Percentiles rank a stretch among this genome's conserved stretches.
Conservation (phyloP, 106 monocot genomes). For the Acanthochlamys bracteata region DNA sequence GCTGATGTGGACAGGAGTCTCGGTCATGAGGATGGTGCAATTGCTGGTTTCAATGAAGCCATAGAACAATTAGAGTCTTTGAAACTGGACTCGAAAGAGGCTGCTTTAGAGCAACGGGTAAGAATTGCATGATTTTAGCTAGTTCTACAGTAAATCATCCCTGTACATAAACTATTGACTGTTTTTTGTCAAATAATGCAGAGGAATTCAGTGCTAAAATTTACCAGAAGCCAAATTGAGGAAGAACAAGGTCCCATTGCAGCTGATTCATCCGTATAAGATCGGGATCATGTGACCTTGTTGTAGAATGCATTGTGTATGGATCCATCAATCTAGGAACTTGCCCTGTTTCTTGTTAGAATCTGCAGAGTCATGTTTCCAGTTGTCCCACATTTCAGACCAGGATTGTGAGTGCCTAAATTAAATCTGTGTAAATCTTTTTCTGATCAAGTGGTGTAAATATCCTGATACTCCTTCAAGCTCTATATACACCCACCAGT, state of each 20-base stretch:
- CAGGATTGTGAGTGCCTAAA: no score
- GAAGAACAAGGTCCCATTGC: slow-evolving; percentile 20
- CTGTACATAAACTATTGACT: not conserved
- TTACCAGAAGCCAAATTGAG: slow-evolving; percentile 51
- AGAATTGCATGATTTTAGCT: not conserved
- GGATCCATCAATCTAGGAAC: no score
- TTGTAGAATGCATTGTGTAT: no score
- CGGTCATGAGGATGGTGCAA: slow-evolving; percentile 50
- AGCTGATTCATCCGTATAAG: slow-evolving; percentile 19
- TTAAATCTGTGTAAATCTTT: no score
- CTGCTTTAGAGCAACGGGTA: slow-evolving; percentile 64
- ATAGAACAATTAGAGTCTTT: slow-evolving; percentile 68
- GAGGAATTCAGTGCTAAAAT: slow-evolving; percentile 63
- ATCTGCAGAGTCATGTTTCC: no score
- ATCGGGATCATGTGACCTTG: no score
- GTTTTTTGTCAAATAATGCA: slow-evolving; percentile 20
- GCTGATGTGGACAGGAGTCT: slow-evolving; percentile 84
- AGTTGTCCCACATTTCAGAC: no score
- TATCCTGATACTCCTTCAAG: no score
- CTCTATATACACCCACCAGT: no score
- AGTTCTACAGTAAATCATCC: not conserved
- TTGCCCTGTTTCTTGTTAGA: no score
- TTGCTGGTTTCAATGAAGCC: slow-evolving; percentile 72
- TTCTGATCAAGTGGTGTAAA: no score
- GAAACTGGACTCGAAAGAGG: slow-evolving; percentile 54